A percentile compares a stretch with the other conserved stretches of the same genome.
These are phyloP conservation scores for Myriosclerotinia duriaeana DNA, from an alignment of 2,329 filamentous ascomycete species.

Conservation along the genomic window DNA sequence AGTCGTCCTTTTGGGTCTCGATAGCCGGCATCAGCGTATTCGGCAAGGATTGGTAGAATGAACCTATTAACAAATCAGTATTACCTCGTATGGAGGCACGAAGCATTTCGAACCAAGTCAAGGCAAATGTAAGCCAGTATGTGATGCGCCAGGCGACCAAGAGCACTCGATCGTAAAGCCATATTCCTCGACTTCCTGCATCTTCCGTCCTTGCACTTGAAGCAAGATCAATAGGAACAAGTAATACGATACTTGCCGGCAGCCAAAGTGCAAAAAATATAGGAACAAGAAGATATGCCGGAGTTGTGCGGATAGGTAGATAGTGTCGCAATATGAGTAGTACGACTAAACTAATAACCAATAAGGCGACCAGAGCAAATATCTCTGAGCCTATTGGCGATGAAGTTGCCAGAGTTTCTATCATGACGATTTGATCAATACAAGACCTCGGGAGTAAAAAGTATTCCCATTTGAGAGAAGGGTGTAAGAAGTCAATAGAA, in stretches of 20 bases:
- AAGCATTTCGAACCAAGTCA: conserved; percentile 71
- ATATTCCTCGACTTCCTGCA: conserved; percentile 73
- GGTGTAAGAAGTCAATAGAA: background rate
- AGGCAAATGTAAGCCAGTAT: conserved; percentile 93
- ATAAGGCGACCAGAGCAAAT: conserved; percentile 71
- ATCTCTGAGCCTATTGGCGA: conserved; percentile 75
- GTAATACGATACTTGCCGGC: conserved; percentile 83
- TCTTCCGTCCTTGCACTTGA: conserved; percentile 76
- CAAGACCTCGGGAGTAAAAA: background rate
- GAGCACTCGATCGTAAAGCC: conserved; percentile 75
- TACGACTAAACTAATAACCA: conserved; percentile 72
- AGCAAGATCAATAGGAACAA: conserved; percentile 94
- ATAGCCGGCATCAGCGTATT: conserved; percentile 93
- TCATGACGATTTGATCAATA: conserved; percentile 29
- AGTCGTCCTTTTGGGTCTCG: conserved; percentile 79
- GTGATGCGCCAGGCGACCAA: conserved; percentile 90
- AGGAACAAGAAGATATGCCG: conserved; percentile 83
- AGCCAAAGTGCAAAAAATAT: conserved; percentile 96
- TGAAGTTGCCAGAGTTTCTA: conserved; percentile 46
- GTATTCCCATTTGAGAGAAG: conserved; percentile 14
- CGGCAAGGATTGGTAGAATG: conserved; percentile 87
- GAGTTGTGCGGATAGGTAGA: conserved; percentile 84
- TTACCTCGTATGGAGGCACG: background rate
- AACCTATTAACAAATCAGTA: conserved; percentile 55
- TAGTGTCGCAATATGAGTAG: conserved; percentile 86